A percentile compares a stretch with the other conserved stretches of the same genome.
These are phyloP conservation scores for Cutaneotrichosporon cavernicola DNA, from an alignment of 1,284 basidiomycete species.

Conservation along the genomic window DNA sequence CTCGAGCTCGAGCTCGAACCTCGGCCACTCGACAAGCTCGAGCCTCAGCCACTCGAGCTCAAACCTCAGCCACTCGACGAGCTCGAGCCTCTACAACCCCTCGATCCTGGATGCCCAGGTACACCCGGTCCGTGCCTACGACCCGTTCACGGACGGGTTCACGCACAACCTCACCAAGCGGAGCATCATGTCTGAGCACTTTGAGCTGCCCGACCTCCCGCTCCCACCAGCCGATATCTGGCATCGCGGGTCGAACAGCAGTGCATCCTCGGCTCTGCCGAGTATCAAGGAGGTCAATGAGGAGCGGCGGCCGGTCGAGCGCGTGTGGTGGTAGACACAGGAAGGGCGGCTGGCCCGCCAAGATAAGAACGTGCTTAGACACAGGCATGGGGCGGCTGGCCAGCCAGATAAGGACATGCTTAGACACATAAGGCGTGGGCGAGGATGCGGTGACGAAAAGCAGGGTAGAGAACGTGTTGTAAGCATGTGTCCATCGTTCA, in stretches of 20 bases:
- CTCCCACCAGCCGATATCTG: background rate
- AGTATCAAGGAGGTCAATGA: constrained; percentile 1
- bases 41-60: background rate
- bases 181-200: background rate
- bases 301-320: background rate
- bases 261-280: background rate
- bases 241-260: background rate
- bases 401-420: background rate
- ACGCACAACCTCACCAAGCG: background rate
- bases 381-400: background rate
- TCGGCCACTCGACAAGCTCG: background rate
- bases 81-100: background rate
- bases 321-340: background rate
- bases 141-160: background rate
- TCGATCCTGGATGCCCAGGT: no score
- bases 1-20: no score
- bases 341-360: background rate
- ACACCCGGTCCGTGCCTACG: background rate
- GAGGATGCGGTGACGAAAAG: no score
- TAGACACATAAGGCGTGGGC: background rate
- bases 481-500: no score
- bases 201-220: background rate
- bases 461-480: no score
- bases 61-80: background rate
- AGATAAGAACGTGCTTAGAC: no score